A percentile compares a stretch with the other conserved stretches of the same genome.
Evolutionary conservation across 345 rosid genomes (phyloP).

Genomic region (Balakata baccata): DNA sequence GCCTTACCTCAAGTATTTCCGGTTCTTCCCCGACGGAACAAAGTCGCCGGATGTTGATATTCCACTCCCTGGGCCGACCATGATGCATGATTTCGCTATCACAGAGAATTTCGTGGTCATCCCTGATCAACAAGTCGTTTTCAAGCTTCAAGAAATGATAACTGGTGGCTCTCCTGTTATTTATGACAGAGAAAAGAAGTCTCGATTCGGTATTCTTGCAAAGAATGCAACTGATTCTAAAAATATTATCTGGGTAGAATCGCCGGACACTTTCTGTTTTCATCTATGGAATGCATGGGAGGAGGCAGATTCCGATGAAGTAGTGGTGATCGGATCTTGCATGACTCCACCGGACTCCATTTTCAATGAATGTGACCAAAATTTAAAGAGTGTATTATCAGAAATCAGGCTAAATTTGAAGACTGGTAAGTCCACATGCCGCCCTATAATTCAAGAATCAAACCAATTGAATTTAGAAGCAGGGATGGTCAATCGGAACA

Average conservation of each 20-base stretch:
- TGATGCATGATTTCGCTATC: no score
- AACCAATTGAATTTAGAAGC: constrained; percentile 77
- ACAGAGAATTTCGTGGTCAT: no score
- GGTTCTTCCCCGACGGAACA: constrained; percentile 50
- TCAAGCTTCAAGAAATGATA: constrained; percentile 74
- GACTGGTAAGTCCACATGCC: constrained; percentile 73
- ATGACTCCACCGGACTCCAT: constrained; percentile 96
- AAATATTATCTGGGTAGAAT: constrained; percentile 71
- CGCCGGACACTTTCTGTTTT: constrained; percentile 76
- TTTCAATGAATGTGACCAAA: constrained; percentile 45
- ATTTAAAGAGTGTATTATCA: no score
- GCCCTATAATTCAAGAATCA: constrained; percentile 49
- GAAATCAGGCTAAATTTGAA: constrained; percentile 75
- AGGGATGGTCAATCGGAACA: constrained; percentile 88
- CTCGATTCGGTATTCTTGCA: constrained; percentile 66
- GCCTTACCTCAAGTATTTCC: constrained; percentile 75
- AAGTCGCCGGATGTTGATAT: constrained; percentile 83
- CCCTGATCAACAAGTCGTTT: constrained; percentile 60
- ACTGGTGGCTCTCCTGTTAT: constrained; percentile 87
- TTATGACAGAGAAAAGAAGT: constrained; percentile 66
- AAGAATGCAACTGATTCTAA: constrained; percentile 49
- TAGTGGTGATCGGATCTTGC: constrained; percentile 88
- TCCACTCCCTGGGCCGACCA: constrained; percentile 60
- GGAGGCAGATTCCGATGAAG: constrained; percentile 66
- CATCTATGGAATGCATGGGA: constrained; percentile 98